Conservation (phyloP, 805 yeast species). For the Starmerella potacharoeniae region DNA sequence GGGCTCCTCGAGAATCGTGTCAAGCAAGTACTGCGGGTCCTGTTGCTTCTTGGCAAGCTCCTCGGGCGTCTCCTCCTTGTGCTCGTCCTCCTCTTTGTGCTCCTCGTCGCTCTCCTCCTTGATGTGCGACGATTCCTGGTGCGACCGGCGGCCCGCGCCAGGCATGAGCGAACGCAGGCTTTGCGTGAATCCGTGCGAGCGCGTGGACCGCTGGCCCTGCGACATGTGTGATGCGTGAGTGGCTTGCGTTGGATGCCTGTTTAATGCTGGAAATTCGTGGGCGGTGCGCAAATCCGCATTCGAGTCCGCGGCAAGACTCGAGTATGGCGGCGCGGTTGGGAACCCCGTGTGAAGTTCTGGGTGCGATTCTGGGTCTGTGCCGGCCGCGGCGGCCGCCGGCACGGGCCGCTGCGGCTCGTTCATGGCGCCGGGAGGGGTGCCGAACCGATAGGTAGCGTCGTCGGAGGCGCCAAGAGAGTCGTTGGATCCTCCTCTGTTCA, state of each 20-base stretch:
- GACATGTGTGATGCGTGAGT: not conserved
- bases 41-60: constrained; percentile 7
- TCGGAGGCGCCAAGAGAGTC: not conserved
- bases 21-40: constrained; percentile 20
- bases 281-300: constrained; percentile 1
- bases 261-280: constrained; percentile 2
- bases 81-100: not conserved
- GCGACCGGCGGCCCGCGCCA: not conserved
- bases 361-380: not conserved
- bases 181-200: not conserved
- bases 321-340: not conserved
- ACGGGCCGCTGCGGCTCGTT: not conserved
- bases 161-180: not conserved
- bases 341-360: not conserved
- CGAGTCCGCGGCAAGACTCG: not conserved
- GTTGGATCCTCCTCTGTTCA: not conserved
- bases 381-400: not conserved
- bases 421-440: not conserved
- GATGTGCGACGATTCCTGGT: not conserved
- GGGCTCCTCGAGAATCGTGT: constrained; percentile 22
- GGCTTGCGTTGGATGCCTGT: not conserved
- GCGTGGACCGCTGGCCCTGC: not conserved
- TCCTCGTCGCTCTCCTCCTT: not conserved
- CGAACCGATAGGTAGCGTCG: not conserved
- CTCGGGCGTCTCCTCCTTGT: constrained; percentile 5